Evolutionary conservation across 805 yeast species (phyloP).

Genomic region (Lachancea waltii): DNA sequence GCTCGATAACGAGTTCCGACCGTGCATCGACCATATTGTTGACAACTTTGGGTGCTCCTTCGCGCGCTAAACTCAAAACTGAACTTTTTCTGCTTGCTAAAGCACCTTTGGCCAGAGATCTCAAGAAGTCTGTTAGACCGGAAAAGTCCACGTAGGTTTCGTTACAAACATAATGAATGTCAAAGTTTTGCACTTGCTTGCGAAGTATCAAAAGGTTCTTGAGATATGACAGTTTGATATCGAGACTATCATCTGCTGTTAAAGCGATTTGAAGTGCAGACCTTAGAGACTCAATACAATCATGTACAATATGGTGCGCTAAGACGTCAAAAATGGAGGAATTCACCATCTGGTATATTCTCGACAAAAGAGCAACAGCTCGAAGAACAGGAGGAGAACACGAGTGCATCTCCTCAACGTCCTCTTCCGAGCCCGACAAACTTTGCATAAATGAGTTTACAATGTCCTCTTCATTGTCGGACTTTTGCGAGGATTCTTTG

Average conservation of each 20-base stretch:
- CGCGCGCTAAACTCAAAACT: constrained; percentile 48
- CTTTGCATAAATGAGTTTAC: constrained; percentile 10
- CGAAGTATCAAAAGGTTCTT: constrained; percentile 66
- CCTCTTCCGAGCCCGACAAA: constrained; percentile 2
- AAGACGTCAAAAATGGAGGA: constrained; percentile 79
- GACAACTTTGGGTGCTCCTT: constrained; percentile 71
- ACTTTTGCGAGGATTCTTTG: constrained; percentile 12
- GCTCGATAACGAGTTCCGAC: constrained; percentile 63
- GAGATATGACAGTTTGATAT: constrained; percentile 60
- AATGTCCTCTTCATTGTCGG: constrained; percentile 14
- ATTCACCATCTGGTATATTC: constrained; percentile 72
- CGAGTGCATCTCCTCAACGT: constrained; percentile 26
- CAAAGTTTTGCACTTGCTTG: constrained; percentile 66
- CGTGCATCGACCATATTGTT: constrained; percentile 77
- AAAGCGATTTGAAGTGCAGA: constrained; percentile 43
- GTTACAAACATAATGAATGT: constrained; percentile 65
- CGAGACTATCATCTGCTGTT: constrained; percentile 34
- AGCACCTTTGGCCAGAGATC: constrained; percentile 28
- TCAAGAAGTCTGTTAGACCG: constrained; percentile 55
- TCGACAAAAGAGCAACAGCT: constrained; percentile 63
- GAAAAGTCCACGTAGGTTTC: constrained; percentile 78
- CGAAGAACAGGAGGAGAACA: constrained; percentile 68
- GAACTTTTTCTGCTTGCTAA: constrained; percentile 11
- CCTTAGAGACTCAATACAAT: constrained; percentile 58
- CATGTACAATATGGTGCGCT: constrained; percentile 81